Base-by-base conservation (phyloP, 305 asterid species). In the Fraxinus latifolia region DNA sequence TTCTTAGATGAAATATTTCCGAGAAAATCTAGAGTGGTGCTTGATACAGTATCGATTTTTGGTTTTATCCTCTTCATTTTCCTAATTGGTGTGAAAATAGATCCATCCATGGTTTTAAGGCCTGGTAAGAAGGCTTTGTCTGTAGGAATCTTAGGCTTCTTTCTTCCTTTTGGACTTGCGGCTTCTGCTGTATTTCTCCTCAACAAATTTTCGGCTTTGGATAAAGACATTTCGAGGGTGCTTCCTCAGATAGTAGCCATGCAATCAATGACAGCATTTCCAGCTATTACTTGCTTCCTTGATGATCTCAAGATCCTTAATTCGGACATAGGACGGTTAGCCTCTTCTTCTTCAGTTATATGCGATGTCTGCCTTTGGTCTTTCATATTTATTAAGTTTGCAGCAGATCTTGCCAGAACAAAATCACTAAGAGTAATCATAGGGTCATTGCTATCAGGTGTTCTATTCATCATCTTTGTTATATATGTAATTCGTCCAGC, bases 251-350 rank as follows among this genome's bases (percentile, higher is more conserved):
- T 91, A 42, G 89, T 88, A 7, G 33, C 80, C 8, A 53, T 90
- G 84, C 87, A 84, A 42, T 91, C 94, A 33, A 91, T 92, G 97
- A 89, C 94, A 31, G 91, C 94, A 19, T 91, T 91, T 77, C 97
- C 94, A 11, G 97, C 89, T 32, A 76, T 91, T 50, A 87, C 91
- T 29, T 90, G 91, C 86, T 92, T 91, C 74, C 93, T 92, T 71
- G 93, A 90, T 1, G 94, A 92, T 81, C 89, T 90, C 85, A 87
- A 92, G 84, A 89, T 92, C 81, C 96, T 92, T 55, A 90, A 92
- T 79, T 89, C 96, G 0, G 96, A 92, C 79, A 82, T 92, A 76
- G 96, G 96, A 44, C 90, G 92, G 19, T 84, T 92, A 80, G 94
- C 94, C 42, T 86, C 96, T 82, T 92, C 93, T 2, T 92, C 94